Conservation (phyloP, 2,329 filamentous ascomycete genomes). For the Aureobasidium subglaciale region DNA sequence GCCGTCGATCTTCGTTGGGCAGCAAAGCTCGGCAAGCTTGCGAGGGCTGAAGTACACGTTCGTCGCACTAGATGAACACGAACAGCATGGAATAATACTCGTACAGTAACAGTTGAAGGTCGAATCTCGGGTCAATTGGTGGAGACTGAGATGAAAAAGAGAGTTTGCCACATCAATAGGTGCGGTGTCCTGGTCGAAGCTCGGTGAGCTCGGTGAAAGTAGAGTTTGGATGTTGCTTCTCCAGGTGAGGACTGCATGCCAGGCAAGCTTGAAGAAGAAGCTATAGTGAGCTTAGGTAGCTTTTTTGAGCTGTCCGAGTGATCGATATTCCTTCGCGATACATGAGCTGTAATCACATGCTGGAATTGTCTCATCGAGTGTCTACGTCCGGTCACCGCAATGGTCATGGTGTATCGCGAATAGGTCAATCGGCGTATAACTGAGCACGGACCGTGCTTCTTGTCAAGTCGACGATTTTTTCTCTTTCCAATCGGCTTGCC, state of each 20-base stretch:
- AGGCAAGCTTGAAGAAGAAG: slow-evolving; percentile 4
- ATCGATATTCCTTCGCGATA: neutral
- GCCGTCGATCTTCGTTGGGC: slow-evolving; percentile 8
- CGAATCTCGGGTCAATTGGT: neutral
- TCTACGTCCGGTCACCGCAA: neutral
- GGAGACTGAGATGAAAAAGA: neutral
- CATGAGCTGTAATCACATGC: neutral
- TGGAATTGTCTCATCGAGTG: neutral
- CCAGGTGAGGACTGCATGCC: neutral
- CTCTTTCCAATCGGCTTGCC: neutral
- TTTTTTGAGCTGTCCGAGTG: neutral
- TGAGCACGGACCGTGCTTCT: neutral
- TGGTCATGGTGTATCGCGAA: neutral
- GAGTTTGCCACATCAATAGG: neutral
- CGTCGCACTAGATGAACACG: neutral
- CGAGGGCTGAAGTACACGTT: neutral
- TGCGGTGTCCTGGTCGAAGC: slow-evolving; percentile 7
- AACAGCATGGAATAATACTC: neutral
- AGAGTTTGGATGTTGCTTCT: neutral
- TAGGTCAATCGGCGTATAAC: neutral
- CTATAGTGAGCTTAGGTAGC: slow-evolving; percentile 1
- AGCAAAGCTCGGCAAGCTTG: slow-evolving; percentile 10
- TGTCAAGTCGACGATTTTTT: neutral
- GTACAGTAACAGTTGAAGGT: no score
- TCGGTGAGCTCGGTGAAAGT: slow-evolving; percentile 5